These are phyloP conservation scores for Apostasia ramifera DNA, from an alignment of 106 monocot genomes.

Conservation along the genomic window DNA sequence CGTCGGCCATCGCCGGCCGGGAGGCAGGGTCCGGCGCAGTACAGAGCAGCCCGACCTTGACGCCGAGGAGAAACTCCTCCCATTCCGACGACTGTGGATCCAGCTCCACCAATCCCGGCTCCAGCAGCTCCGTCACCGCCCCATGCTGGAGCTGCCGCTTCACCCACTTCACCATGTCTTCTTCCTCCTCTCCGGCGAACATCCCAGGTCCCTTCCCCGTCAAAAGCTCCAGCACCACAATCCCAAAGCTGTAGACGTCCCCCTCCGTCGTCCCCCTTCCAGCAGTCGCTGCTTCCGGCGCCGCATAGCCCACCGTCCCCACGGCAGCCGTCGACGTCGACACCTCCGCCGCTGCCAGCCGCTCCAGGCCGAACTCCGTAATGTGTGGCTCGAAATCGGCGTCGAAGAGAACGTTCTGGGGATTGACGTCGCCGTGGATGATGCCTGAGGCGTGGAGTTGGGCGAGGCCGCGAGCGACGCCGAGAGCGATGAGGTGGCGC, in stretches of 20 bases:
- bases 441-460: slow-evolving; percentile 64
- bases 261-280: slow-evolving; percentile 65
- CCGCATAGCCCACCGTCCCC: slow-evolving; percentile 75
- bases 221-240: slow-evolving; percentile 86
- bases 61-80: slow-evolving; percentile 91
- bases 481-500: slow-evolving; percentile 92
- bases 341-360: slow-evolving; percentile 41
- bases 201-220: slow-evolving; percentile 72
- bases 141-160: slow-evolving; percentile 84
- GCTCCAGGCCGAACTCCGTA: slow-evolving; percentile 77
- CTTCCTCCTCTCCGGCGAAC: slow-evolving; percentile 67
- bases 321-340: slow-evolving; percentile 39
- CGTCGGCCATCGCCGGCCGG: slow-evolving; percentile 69
- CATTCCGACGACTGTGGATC: slow-evolving; percentile 92
- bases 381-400: slow-evolving; percentile 94
- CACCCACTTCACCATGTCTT: slow-evolving; percentile 96
- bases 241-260: slow-evolving; percentile 95
- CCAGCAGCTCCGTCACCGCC: slow-evolving; percentile 62
- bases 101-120: slow-evolving; percentile 82
- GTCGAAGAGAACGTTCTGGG: slow-evolving; percentile 90
- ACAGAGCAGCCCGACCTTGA: slow-evolving; percentile 93
- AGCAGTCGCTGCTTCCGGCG: slow-evolving; percentile 54
- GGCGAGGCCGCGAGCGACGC: slow-evolving; percentile 74
- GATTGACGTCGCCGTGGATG: slow-evolving; percentile 88
- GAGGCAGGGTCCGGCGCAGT: slow-evolving; percentile 68